Base-by-base conservation (phyloP, 768 basidiomycete species). In the Amanita exitialis region DNA sequence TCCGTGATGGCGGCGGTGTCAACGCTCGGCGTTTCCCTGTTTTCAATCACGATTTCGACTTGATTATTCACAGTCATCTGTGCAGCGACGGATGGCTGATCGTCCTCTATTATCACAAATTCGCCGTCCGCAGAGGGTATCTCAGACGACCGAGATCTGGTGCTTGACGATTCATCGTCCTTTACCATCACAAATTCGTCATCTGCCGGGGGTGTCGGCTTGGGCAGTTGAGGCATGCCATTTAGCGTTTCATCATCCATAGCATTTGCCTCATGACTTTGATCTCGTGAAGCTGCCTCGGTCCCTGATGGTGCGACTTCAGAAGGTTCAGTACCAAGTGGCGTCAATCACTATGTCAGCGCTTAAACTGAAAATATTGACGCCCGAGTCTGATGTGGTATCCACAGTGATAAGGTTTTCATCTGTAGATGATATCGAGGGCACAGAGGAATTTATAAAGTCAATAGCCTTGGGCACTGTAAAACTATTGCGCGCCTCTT, bases 381-480 rank as follows among this genome's bases (percentile, higher is more conserved):
- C 16, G 8, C 21, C 36, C 13, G 56, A 54, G 23, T 59, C 39
- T 6, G 53, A 35, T 21, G 49, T 37, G 2, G 63, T 63, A 10
- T 59, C 27, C 6, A 71, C 57, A 10, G 64, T 60, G 27, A 68
- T 53, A 3, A 62, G 45, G 15, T 62, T 56, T 6, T 65, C 63
- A 16, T 66, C 62, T 8, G 63, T 18, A 20, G 36, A 21, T 18
- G 46, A n/a, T 13, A 12, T 7, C 15, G 36, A 18, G 57, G 42
- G 10, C 23, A n/a, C 15, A 2, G 53, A 56, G 3, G 69, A 62
- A 18, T 56, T 57, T 46, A 72, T 66, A 61, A 78, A 82, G 58
- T 81, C 79, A 55, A 81, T 66, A 12, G 59, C 59, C 25, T 62
- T 47, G 10, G 79, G 77, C 47, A 70, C 68, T 16, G 61, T 54